phyloP scores from a whole-genome alignment of 176 grass and related monocot genomes.

The Oryza brachyantha region DNA sequence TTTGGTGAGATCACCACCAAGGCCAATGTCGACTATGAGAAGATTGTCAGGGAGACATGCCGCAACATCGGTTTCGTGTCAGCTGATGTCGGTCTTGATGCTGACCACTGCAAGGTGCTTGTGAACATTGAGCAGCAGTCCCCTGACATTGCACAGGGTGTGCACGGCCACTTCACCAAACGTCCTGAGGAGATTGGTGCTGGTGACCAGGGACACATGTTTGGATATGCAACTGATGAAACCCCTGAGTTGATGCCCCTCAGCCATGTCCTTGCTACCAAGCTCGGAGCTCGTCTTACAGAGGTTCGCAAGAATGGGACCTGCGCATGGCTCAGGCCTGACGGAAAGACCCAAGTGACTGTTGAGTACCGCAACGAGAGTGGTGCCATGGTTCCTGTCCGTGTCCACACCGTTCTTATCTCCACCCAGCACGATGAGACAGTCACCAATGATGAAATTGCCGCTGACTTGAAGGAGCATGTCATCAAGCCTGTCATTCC shows the following conservation, averaged over 20 bases:
- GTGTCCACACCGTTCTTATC: constrained; percentile 54
- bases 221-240: constrained; percentile 60
- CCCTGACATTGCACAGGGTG: constrained; percentile 55
- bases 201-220: constrained; percentile 63
- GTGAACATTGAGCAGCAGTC: constrained; percentile 63
- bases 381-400: constrained; percentile 48
- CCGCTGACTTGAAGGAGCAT: constrained; percentile 56
- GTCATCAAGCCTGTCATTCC: constrained; percentile 59
- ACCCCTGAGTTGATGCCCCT: constrained; percentile 63
- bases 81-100: constrained; percentile 45
- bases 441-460: constrained; percentile 59
- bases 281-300: constrained; percentile 49
- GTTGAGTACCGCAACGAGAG: constrained; percentile 52
- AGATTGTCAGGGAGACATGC: constrained; percentile 50
- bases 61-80: constrained; percentile 45
- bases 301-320: constrained; percentile 59
- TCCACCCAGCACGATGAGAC: constrained; percentile 64
- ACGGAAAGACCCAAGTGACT: constrained; percentile 60
- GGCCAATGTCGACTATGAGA: constrained; percentile 48
- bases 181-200: constrained; percentile 62
- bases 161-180: constrained; percentile 59
- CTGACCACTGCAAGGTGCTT: constrained; percentile 59
- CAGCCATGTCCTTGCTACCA: constrained; percentile 60
- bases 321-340: constrained; percentile 52
- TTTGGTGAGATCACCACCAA: constrained; percentile 59